Base-by-base conservation (phyloP, 192 early-diverging fungal species). In the Coemansia biformis region DNA sequence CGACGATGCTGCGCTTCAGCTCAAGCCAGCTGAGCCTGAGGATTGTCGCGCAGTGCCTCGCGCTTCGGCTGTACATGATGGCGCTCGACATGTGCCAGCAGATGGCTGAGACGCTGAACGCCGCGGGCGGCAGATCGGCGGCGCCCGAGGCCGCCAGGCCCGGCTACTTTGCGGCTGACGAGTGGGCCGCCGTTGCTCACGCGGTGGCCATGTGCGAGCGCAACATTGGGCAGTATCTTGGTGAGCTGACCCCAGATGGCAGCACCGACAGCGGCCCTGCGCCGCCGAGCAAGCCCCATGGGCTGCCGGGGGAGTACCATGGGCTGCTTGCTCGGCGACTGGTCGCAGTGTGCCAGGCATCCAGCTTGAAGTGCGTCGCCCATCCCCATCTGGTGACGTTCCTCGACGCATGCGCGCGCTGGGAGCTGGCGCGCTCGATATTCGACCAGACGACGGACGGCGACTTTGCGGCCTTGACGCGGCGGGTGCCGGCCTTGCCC, bases 401-500 rank as follows among this genome's bases (percentile, higher is more conserved):
- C 18, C 55, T 67, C 7, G 65, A 75, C 17, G 41, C 55, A 2
- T 51, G 59, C 16, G 38, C 56, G 14, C 57, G 65, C 48, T 75
- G 71, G 71, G 54, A 61, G 50, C 23, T 75, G 26, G 59, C 65
- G 3, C 43, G 32, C n/a, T 14, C 46, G 11, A 45, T 75, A 0
- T 63, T 67, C 37, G 51, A 45, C 18, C 59, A 75, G 29, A 75
- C 71, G 10, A 48, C 54, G 1, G 71, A 59, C 29, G 71, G 71
- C 32, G 71, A 75, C 48, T 75, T 59, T 67, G 64, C 71, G 5
- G 26, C 42, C 5, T 47, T 74, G 40, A 67, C 71, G 33, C 41
- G 47, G 0, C 7, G 14, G 33, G 21, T 43, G 15, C 30, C 44
- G 10, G 26, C 18, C 10, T n/a, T 37, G 36, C 15, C 36, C 14